Evolutionary conservation across 225 moss, liverwort and hornwort genomes (phyloP).

Genomic region (Neckera pumila): DNA sequence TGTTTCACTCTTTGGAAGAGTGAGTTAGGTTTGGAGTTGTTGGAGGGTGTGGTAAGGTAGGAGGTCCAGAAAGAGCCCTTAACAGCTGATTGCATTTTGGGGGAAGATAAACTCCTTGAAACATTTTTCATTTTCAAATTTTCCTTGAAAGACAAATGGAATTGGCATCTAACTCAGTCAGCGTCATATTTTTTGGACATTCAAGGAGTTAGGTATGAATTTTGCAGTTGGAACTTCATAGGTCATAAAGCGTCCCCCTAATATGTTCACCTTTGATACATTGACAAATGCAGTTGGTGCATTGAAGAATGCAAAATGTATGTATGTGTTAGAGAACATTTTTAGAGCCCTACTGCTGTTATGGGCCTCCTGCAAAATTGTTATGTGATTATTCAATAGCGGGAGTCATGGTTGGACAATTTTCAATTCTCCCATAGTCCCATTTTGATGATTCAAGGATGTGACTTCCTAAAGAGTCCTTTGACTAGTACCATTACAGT

Average conservation of each 20-base stretch:
- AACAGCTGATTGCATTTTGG: not conserved
- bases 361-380: no score
- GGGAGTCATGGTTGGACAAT: no score
- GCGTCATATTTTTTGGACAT: no score
- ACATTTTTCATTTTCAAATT: not conserved
- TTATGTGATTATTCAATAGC: not conserved
- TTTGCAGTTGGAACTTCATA: not conserved
- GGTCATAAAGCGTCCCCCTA: not conserved
- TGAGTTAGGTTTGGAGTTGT: not conserved
- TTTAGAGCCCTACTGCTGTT: not conserved
- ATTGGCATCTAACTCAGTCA: not conserved
- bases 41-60: not conserved
- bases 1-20: not conserved
- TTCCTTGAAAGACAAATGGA: not conserved
- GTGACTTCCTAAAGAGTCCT: not conserved
- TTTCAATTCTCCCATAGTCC: no score
- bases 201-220: accelerated
- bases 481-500: no score
- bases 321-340: not conserved
- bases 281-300: not conserved
- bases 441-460: not conserved
- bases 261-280: not conserved
- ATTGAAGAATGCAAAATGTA: not conserved
- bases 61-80: not conserved
- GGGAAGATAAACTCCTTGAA: not conserved